These are phyloP conservation scores for Kluyveromyces nonfermentans DNA, from an alignment of 805 yeast genomes.

Conservation along the genomic window DNA sequence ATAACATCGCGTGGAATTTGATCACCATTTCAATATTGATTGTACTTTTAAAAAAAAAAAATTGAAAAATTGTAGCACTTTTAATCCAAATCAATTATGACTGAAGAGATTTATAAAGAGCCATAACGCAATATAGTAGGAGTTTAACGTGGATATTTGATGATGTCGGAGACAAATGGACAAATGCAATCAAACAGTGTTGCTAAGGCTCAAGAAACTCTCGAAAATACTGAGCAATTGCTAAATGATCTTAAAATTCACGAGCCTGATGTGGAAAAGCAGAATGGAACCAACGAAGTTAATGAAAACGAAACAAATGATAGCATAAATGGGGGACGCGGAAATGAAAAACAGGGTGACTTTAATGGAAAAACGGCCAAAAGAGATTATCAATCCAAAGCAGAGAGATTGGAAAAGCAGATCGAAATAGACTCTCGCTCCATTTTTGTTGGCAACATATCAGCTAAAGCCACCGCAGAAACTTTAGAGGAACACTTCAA, in stretches of 20 bases:
- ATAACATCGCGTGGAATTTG: neutral
- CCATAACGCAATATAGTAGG: neutral
- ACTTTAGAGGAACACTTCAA: constrained; percentile 40
- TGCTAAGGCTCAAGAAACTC: neutral
- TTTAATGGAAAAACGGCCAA: neutral
- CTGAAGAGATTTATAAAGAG: neutral
- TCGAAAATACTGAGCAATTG: neutral
- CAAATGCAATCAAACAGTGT: neutral
- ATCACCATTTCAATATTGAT: neutral
- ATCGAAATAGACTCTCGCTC: constrained; percentile 44
- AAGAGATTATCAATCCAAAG: constrained; percentile 1
- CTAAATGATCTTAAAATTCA: neutral
- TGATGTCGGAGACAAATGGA: constrained; percentile 1
- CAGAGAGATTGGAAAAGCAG: constrained; percentile 19
- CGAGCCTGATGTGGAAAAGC: neutral
- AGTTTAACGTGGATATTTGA: neutral
- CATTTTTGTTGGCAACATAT: constrained; percentile 44
- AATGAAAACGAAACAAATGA: too few relatives aligned
- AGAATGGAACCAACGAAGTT: neutral
- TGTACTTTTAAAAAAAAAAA: neutral
- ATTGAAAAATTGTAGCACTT: neutral
- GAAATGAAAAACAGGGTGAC: neutral
- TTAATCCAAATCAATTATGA: neutral
- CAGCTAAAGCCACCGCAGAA: constrained; percentile 40
- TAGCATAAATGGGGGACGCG: too few relatives aligned